Conservation (phyloP, 2,329 filamentous ascomycete genomes). For the Emergomyces orientalis region DNA sequence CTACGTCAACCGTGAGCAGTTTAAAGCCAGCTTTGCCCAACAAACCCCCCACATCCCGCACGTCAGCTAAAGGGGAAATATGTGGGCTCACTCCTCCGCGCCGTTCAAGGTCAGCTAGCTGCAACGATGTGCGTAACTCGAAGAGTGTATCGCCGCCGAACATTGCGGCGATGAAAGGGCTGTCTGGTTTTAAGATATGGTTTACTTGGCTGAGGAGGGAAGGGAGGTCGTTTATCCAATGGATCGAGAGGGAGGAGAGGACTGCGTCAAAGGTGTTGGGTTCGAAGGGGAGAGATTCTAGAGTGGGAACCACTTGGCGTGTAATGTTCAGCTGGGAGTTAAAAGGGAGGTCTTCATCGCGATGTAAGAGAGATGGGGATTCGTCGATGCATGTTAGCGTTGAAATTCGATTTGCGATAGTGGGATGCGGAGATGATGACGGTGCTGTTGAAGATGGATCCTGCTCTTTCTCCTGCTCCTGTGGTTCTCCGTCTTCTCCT, state of each 20-base stretch:
- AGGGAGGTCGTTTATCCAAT: conserved; percentile 97
- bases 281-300: conserved; percentile 65
- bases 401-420: conserved; percentile 61
- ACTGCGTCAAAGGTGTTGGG: conserved; percentile 78
- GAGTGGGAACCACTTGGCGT: conserved; percentile 58
- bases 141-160: conserved; percentile 89
- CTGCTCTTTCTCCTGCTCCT: conserved; percentile 12
- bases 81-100: conserved; percentile 86
- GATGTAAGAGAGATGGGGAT: conserved; percentile 66
- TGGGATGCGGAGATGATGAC: conserved; percentile 30
- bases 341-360: conserved; percentile 58
- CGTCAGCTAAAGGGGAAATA: conserved; percentile 84
- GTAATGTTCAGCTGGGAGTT: conserved; percentile 64
- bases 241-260: conserved; percentile 76
- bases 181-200: conserved; percentile 76
- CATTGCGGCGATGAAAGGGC: conserved; percentile 91
- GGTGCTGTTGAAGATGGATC: neutral
- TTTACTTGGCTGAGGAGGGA: conserved; percentile 78
- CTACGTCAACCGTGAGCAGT: conserved; percentile 90
- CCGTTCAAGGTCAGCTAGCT: conserved; percentile 83
- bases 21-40: conserved; percentile 84
- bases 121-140: conserved; percentile 84
- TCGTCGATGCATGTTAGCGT: conserved; percentile 75
- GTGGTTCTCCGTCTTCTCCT: conserved; percentile 11
- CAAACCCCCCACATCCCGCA: conserved; percentile 80